Conservation (phyloP, 352 stramenopile species). For the Pythium angustatum region DNA sequence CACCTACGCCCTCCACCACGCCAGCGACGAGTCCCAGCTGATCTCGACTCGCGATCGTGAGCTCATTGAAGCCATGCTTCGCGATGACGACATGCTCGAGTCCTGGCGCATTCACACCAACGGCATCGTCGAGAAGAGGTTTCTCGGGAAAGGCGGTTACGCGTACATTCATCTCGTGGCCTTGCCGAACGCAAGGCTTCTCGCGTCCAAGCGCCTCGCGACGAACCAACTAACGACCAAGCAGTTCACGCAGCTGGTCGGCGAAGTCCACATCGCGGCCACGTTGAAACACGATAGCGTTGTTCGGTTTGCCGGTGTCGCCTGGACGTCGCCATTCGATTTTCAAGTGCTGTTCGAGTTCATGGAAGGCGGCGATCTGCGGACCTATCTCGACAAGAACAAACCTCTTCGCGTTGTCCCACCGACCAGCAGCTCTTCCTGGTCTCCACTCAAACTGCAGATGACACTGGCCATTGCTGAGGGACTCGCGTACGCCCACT, state of each 20-base stretch:
- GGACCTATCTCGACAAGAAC: neutral
- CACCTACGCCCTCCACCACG: too few relatives aligned
- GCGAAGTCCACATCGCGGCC: conserved; percentile 17
- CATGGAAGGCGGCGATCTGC: conserved; percentile 24
- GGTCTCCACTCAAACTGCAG: neutral
- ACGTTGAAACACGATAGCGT: conserved; percentile 18
- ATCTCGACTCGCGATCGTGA: too few relatives aligned
- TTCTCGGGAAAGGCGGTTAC: too few relatives aligned
- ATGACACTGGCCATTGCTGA: neutral
- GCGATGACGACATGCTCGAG: too few relatives aligned
- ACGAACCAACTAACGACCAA: neutral
- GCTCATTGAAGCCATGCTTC: too few relatives aligned
- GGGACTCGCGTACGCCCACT: neutral
- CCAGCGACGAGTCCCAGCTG: too few relatives aligned
- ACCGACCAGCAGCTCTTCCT: neutral
- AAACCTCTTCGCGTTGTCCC: too few relatives aligned
- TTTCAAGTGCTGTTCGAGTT: conserved; percentile 23
- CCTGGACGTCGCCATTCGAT: conserved; percentile 18
- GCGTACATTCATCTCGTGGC: too few relatives aligned
- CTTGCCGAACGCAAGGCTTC: too few relatives aligned
- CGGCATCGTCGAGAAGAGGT: too few relatives aligned
- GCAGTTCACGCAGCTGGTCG: conserved; percentile 9
- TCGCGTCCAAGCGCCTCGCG: neutral
- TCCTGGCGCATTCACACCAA: too few relatives aligned
- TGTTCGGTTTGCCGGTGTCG: conserved; percentile 16